Conservation (phyloP, 208 protist species). For the Crithidia acanthocephali region DNA sequence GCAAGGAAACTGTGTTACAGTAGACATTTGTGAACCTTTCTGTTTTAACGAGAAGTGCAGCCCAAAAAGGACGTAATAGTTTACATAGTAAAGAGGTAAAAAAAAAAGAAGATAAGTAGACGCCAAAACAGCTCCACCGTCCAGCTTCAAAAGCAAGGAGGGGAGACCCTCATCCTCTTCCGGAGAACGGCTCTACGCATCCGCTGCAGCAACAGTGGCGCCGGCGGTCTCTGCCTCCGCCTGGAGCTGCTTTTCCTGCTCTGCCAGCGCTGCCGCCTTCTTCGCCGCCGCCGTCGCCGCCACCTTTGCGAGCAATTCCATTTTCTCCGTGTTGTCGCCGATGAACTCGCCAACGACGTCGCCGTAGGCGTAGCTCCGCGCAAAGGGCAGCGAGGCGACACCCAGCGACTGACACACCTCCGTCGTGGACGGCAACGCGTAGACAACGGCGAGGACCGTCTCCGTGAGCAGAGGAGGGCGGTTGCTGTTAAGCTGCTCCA, state of each 20-base stretch:
- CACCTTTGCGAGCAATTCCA: conserved; percentile 59
- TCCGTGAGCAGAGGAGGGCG: conserved; percentile 44
- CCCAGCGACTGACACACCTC: conserved; percentile 52
- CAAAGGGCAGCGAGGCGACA: conserved; percentile 53
- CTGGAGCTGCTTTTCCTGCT: conserved; percentile 28
- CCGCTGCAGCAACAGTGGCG: conserved; percentile 14
- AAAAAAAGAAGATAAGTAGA: conserved; percentile 6
- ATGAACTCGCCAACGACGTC: conserved; percentile 45
- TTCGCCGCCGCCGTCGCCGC: conserved; percentile 42
- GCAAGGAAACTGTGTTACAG: too few relatives aligned
- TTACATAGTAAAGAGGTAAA: conserved; percentile 2
- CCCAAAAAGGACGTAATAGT: background rate
- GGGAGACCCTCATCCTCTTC: background rate
- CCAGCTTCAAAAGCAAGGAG: too few relatives aligned
- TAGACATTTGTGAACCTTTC: background rate
- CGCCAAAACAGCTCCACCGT: too few relatives aligned
- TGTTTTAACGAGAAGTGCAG: background rate
- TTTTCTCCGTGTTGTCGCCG: conserved; percentile 81
- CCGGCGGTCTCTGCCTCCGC: conserved; percentile 15
- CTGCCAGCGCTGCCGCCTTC: conserved; percentile 38
- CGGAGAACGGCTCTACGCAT: background rate
- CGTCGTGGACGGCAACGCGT: conserved; percentile 40
- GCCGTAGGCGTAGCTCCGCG: conserved; percentile 71
- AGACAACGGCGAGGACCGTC: conserved; percentile 66
- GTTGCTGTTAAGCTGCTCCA: conserved; percentile 76